phyloP scores from a whole-genome alignment of 2,329 filamentous ascomycete genomes.

The Lachnum nothofagi region DNA sequence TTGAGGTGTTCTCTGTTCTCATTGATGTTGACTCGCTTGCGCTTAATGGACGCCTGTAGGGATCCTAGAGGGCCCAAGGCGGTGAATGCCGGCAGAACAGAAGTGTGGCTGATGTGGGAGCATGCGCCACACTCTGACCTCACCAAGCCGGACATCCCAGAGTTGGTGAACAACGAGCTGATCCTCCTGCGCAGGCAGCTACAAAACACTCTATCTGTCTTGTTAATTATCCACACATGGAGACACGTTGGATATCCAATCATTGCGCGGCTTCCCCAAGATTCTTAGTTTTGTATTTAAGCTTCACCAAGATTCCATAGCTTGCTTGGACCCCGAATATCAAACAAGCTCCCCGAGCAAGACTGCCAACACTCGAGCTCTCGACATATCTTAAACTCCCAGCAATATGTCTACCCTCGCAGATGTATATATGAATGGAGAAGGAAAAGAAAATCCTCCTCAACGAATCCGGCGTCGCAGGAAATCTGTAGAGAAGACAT shows the following conservation, averaged over 20 bases:
- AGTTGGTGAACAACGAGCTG: no score
- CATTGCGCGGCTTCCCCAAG: no score
- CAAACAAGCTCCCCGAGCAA: not conserved
- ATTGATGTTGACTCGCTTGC: not conserved
- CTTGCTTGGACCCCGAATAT: not conserved
- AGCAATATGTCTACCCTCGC: conserved; percentile 29
- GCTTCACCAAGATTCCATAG: not conserved
- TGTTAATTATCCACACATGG: no score
- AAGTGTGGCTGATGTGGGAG: no score
- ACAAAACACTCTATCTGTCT: no score
- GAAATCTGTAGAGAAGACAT: no score
- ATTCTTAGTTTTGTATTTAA: not conserved
- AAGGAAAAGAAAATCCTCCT: conserved; percentile 23
- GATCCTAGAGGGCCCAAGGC: not conserved
- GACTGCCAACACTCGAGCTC: not conserved
- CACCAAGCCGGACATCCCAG: no score
- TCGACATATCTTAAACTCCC: not conserved
- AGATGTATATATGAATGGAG: conserved; percentile 23
- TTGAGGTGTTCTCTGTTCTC: no score
- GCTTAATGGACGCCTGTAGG: not conserved
- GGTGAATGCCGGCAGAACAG: not conserved
- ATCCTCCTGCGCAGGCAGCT: no score
- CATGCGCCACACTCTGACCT: no score
- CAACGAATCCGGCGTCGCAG: conserved; percentile 32
- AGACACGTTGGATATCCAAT: no score